Evolutionary conservation across 495 filamentous ascomycete species (phyloP).

Genomic region (Aspergillus haitiensis): DNA sequence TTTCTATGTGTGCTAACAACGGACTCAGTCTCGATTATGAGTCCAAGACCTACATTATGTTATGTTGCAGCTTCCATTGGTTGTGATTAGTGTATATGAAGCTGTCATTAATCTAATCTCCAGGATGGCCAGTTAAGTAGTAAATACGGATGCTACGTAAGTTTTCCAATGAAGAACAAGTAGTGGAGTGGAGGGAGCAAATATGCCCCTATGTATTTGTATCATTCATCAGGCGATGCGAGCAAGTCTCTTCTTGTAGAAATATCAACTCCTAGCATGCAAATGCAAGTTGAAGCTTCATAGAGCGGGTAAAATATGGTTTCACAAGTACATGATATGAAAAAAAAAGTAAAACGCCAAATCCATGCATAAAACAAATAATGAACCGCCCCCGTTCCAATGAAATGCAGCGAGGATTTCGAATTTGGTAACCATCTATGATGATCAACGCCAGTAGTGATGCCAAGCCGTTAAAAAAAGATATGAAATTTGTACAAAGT

Average conservation of each 20-base stretch:
- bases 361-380: constrained; percentile 17
- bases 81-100: too few species aligned
- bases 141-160: neutral
- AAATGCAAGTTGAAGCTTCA: constrained; percentile 17
- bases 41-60: too few species aligned
- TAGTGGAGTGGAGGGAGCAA: neutral
- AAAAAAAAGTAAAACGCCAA: constrained; percentile 29
- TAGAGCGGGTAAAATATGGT: neutral
- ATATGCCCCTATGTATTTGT: neutral
- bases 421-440: constrained; percentile 29
- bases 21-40: too few species aligned
- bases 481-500: constrained; percentile 32
- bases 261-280: constrained; percentile 27
- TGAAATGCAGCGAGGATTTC: constrained; percentile 19
- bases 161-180: neutral
- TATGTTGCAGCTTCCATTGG: too few species aligned
- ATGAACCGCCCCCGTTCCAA: constrained; percentile 13
- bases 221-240: neutral
- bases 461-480: constrained; percentile 30
- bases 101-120: too few species aligned
- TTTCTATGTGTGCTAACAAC: too few species aligned
- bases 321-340: constrained; percentile 5
- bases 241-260: neutral
- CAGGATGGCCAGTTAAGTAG: too few species aligned
- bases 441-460: constrained; percentile 34